Conservation (phyloP, 179 eudicot genomes). For the Vitellaria paradoxa region DNA sequence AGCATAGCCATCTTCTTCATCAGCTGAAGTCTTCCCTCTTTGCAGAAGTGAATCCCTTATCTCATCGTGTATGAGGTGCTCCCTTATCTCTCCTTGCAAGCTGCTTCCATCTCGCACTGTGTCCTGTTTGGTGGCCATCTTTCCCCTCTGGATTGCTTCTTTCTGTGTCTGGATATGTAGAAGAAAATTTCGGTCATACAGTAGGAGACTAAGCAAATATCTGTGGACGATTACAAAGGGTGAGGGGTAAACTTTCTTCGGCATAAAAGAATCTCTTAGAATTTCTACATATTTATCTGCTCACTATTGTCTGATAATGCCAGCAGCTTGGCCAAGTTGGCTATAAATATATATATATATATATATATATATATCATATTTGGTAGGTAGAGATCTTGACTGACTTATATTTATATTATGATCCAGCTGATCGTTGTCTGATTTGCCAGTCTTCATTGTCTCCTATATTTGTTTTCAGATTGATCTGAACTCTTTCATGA, state of each 20-base stretch:
- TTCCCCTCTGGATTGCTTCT: neutral
- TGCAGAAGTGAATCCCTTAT: neutral
- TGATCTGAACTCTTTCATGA: too few relatives aligned
- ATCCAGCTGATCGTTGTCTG: neutral
- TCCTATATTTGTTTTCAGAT: too few relatives aligned
- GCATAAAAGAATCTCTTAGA: neutral
- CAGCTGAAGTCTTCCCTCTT: neutral
- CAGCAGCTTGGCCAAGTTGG: neutral
- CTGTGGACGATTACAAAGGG: neutral
- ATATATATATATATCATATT: neutral
- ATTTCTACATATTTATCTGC: too few relatives aligned
- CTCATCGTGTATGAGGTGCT: slow-evolving; percentile 16
- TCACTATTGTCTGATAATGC: neutral
- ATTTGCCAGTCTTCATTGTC: too few relatives aligned
- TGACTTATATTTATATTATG: neutral
- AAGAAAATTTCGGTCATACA: neutral
- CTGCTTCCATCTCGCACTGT: slow-evolving; percentile 29
- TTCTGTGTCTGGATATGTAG: slow-evolving; percentile 1
- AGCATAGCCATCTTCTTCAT: slow-evolving; percentile 14
- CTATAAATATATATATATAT: neutral
- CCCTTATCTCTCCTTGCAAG: slow-evolving; percentile 25
- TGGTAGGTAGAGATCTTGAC: neutral
- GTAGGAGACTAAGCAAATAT: neutral
- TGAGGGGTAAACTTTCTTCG: neutral
- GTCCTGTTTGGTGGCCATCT: slow-evolving; percentile 37